Evolutionary conservation across 495 filamentous ascomycete species (phyloP), one percentile per base, ranked within the genome.

Genomic region (Emericellopsis terricola): DNA sequence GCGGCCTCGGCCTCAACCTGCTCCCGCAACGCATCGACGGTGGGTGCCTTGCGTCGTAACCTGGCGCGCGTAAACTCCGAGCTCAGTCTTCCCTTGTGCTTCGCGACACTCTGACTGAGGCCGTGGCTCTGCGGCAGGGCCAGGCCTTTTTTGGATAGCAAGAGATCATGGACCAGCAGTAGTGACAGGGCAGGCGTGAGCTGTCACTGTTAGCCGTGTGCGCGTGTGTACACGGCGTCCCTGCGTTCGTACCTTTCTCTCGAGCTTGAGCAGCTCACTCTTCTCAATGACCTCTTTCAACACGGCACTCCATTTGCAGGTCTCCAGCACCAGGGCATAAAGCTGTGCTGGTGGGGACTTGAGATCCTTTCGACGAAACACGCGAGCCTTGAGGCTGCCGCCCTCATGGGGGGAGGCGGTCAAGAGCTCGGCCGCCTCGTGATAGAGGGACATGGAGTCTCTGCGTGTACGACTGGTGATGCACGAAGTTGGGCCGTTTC

Each of bases 301-400:
- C 2, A 94, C 62, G 15, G 64, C 49, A 39, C 82, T 82, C 82
- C 91, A 93, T 76, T 93, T 94, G 29, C 79, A 69, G 2, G 82
- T 73, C 49, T 94, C 85, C 19, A 72, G 69, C 24, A 78, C 72
- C 5, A 97, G 56, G 2, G 89, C 89, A 46, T 86, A 94, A 29
- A 96, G 55, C 41, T 89, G 79, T 14, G 78, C 76, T 0, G 78
- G 81, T 0, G 71, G 65, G 1, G 81, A 83, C 39, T 84, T 87
- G 13, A 80, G 52, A 15, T 62, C 57, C 37, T 75, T 76, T 34
- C 69, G 69, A 36, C 66, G 60, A 54, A 82, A 94, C 34, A 93
- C 65, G 19, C 78, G 62, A 1, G 81, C 78, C 50, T 85, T 89
- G 47, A 93, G 67, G n/a, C 74, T 86, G 20, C 79, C 80, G 15